Evolutionary conservation across 2,329 filamentous ascomycete species (phyloP).

Genomic region (Aureobasidium sp.): DNA sequence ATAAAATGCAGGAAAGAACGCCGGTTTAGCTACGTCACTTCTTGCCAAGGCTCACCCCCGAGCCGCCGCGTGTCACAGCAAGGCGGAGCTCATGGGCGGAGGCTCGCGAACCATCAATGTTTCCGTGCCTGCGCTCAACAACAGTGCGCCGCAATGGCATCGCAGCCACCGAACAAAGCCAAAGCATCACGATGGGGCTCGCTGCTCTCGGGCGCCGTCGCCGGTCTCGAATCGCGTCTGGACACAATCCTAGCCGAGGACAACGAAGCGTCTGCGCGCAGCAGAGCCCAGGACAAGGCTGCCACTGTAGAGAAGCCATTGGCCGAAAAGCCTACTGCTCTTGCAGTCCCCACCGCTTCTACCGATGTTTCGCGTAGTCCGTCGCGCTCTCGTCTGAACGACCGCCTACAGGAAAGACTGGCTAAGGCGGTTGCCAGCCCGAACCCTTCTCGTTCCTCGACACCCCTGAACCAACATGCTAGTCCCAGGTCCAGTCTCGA

Average conservation of each 20-base stretch:
- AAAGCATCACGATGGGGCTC: constrained; percentile 31
- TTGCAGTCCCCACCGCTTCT: constrained; percentile 7
- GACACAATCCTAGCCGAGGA: constrained; percentile 86
- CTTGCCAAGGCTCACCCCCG: constrained; percentile 4
- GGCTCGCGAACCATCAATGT: neutral
- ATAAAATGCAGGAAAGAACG: neutral
- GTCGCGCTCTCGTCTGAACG: constrained; percentile 61
- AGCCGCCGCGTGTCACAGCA: neutral
- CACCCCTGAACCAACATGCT: constrained; percentile 39
- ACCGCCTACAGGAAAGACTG: constrained; percentile 79
- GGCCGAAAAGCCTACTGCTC: constrained; percentile 18
- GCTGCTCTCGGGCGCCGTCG: constrained; percentile 82
- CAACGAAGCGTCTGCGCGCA: constrained; percentile 44
- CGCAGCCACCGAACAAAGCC: constrained; percentile 13
- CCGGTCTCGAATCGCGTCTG: constrained; percentile 84
- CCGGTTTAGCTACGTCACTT: neutral
- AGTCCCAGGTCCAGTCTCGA: constrained; percentile 40
- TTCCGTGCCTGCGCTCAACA: neutral
- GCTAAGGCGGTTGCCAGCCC: constrained; percentile 69
- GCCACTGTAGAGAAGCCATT: constrained; percentile 21
- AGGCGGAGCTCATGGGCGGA: neutral
- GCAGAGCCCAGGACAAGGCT: constrained; percentile 32
- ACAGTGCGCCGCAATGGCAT: constrained; percentile 13
- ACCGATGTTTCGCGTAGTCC: constrained; percentile 47
- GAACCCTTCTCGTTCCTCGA: constrained; percentile 13